Percentiles rank a stretch among this genome's conserved stretches.
phyloP scores from a whole-genome alignment of 2,329 filamentous ascomycete species.

The Penicillium sp. region DNA sequence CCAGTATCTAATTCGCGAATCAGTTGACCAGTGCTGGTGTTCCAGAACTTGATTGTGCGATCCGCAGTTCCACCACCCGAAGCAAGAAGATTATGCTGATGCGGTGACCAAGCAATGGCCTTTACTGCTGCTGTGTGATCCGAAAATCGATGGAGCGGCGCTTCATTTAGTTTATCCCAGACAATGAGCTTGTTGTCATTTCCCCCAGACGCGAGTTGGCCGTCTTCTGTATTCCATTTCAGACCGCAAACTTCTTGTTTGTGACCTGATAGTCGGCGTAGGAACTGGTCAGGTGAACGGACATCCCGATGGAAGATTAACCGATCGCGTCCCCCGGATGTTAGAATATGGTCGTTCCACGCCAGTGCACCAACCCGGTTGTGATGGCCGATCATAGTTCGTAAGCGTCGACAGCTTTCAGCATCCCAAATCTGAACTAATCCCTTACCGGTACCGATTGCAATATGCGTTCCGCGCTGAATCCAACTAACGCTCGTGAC shows the following conservation, averaged over 20 bases:
- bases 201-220: constrained; percentile 88
- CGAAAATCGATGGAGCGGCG: constrained; percentile 87
- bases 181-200: constrained; percentile 99
- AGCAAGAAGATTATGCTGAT: constrained; percentile 89
- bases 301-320: constrained; percentile 95
- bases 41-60: constrained; percentile 95
- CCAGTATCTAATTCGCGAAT: constrained; percentile 92
- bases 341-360: constrained; percentile 97
- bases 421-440: constrained; percentile 98
- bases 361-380: constrained; percentile 88
- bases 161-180: constrained; percentile 93
- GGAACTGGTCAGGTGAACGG: constrained; percentile 83
- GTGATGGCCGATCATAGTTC: constrained; percentile 96
- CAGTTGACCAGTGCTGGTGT: constrained; percentile 76
- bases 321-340: constrained; percentile 89
- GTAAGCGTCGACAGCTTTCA: constrained; percentile 73
- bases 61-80: constrained; percentile 95
- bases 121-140: constrained; percentile 96
- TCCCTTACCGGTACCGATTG: constrained; percentile 91
- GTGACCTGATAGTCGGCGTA: constrained; percentile 82
- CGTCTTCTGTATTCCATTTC: constrained; percentile 95
- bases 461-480: constrained; percentile 86
- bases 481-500: constrained; percentile 99
- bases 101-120: constrained; percentile 95
- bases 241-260: constrained; percentile 98